phyloP scores from a whole-genome alignment of 257 asterid genomes.

The Euphrasia confusa region DNA sequence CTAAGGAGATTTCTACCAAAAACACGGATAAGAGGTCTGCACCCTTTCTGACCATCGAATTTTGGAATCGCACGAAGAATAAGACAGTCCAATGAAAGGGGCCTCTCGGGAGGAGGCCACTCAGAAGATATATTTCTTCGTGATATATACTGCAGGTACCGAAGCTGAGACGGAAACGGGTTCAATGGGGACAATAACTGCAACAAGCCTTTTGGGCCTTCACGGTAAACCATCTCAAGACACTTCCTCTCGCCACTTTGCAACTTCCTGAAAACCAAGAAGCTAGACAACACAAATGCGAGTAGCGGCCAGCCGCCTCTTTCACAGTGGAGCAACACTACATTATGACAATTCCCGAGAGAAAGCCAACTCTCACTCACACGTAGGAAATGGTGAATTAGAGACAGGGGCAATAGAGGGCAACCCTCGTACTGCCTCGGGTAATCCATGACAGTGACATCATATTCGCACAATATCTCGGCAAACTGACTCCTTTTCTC shows the following conservation, averaged over 20 bases:
- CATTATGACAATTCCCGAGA: constrained; percentile 62
- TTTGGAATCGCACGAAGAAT: constrained; percentile 83
- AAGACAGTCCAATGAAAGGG: constrained; percentile 93
- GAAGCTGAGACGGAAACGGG: constrained; percentile 94
- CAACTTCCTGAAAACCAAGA: constrained; percentile 78
- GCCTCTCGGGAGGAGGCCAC: constrained; percentile 96
- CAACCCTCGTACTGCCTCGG: constrained; percentile 99
- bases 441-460: constrained; percentile 88
- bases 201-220: constrained; percentile 85
- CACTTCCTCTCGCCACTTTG: constrained; percentile 75
- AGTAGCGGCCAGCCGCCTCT: constrained; percentile 94
- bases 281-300: constrained; percentile 81
- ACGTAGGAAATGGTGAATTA: constrained; percentile 83
- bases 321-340: constrained; percentile 90
- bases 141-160: constrained; percentile 86
- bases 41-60: constrained; percentile 88
- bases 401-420: constrained; percentile 81
- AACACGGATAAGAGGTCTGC: constrained; percentile 85
- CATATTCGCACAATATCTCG: constrained; percentile 75
- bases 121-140: constrained; percentile 81
- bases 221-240: constrained; percentile 88
- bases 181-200: constrained; percentile 88
- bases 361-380: constrained; percentile 96
- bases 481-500: constrained; percentile 88
- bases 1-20: constrained; percentile 89